Evolutionary conservation across 2,329 filamentous ascomycete genomes (phyloP), one percentile per base, ranked within the genome.

Genomic region (Aspergillus clavatus): DNA sequence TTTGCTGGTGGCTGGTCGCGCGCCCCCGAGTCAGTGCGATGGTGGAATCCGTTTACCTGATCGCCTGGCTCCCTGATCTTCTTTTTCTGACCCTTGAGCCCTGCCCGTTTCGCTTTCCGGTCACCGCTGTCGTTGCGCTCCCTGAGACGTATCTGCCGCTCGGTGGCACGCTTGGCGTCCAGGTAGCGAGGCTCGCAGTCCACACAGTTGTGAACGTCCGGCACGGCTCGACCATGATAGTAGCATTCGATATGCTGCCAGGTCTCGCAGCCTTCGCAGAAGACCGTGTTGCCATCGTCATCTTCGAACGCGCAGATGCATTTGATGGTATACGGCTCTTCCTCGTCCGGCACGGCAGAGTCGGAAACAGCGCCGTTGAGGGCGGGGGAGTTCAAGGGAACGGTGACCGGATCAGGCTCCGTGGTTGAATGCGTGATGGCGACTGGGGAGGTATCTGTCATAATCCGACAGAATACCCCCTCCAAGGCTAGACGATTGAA

Each of bases 181-280:
- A 96, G 70, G 38, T 73, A 71, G 51, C 89, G 80, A 14, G 90
- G 89, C 49, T 86, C 82, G 73, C 93, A 98, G 58, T 95, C 89
- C 59, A 83, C 82, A 72, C 93, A 98, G 45, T 84, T 88, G 72
- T 98, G 91, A 45, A 87, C 77, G 78, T 74, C 84, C 69, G 67
- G 90, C 71, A 72, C 86, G 78, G 75, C 87, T 77, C 67, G 83
- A 79, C 63, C 79, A 58, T 88, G 87, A 66, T 97, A 97, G 72
- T 95, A 97, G 72, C 93, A 98, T 65, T 89, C 84, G 60, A 95
- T 95, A 70, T 98, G 93, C 71, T 98, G 93, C 93, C 93, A 98
- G 40, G 89, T 93, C 66, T 95, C 87, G 76, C 93, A 98, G 47
- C 78, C 81, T 66, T 97, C 93, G 77, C 93, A 98, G 70, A 90